Base-by-base conservation (phyloP, 306 rosid species). In the Quercus robur region DNA sequence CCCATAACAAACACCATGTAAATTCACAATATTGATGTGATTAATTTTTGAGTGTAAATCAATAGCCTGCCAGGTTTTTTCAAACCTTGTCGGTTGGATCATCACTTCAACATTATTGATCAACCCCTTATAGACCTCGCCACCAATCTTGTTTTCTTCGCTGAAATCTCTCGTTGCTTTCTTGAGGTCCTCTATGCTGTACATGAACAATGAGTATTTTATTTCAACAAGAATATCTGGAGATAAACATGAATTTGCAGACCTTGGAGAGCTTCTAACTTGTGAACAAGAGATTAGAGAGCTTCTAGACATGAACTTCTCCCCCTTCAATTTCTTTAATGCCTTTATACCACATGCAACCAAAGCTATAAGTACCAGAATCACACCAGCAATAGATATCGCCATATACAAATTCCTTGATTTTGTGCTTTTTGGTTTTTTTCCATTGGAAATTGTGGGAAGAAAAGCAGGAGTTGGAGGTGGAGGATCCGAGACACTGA, bases 1-100 rank as follows among this genome's bases (percentile, higher is more conserved):
- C 59, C 86, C 90, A 74, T 88, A 90, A 38, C 91, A 90, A 25
- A 88, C 90, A 30, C 91, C 97, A 73, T 77, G 83, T 25, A 90
- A 83, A 56, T 84, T 90, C 85, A 90, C 88, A 77, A 92, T 81
- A 55, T 90, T 92, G 68, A 90, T 75, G 82, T 90, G 93, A 77
- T 92, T 92, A 81, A 90, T 87, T 46, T 82, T 92, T 8, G 86
- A 90, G 83, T 90, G 94, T 44, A 92, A 79, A 76, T 92, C 90
- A 56, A 92, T 92, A 54, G 82, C 84, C 74, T 72, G 77, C 12
- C 83, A 31, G 0, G 85, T 86, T 71, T 90, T 93, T 70, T 87
- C 90, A 41, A 79, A 74, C 73, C 89, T 78, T 85, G 80, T 78
- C 90, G 81, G 83, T 88, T 90, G 88, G 71, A 90, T 76, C 89